These are phyloP conservation scores for Plasmodium coatneyi DNA, from an alignment of 169 alveolate species.

Conservation along the genomic window DNA sequence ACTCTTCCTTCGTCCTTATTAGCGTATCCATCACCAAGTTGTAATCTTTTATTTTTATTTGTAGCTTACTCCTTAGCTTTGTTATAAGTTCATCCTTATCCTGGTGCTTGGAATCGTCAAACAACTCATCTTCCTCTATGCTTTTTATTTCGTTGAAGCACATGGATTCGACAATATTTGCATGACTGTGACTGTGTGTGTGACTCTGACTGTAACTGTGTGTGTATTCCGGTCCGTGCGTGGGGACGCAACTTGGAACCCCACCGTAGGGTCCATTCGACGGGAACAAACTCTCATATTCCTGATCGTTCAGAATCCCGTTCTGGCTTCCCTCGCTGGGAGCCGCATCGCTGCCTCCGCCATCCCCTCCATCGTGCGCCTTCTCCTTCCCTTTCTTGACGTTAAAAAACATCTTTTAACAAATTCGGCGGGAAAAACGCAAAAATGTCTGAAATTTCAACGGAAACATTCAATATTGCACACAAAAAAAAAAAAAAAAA, in stretches of 20 bases:
- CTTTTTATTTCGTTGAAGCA: slow-evolving; percentile 53
- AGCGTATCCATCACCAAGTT: slow-evolving; percentile 49
- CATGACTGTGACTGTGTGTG: not conserved
- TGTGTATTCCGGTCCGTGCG: not conserved
- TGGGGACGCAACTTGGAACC: not conserved
- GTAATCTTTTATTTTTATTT: slow-evolving; percentile 46
- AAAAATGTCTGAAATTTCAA: not conserved
- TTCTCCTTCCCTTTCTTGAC: not conserved
- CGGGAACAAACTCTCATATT: not conserved
- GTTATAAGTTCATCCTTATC: slow-evolving; percentile 45
- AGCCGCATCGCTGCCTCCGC: too few species aligned
- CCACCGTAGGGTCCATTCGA: not conserved
- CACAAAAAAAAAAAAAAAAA: not conserved
- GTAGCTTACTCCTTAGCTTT: slow-evolving; percentile 24
- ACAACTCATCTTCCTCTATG: slow-evolving; percentile 24
- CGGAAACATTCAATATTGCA: not conserved
- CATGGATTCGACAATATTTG: not conserved
- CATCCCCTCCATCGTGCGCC: not conserved
- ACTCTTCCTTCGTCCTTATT: slow-evolving; percentile 58
- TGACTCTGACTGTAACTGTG: not conserved
- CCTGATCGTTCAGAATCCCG: not conserved
- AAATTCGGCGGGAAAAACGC: not conserved
- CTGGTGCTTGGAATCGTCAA: not conserved
- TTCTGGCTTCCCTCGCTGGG: not conserved
- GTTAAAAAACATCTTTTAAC: not conserved